Conservation (phyloP, 2,329 filamentous ascomycete genomes). For the Penicillium brevicompactum region DNA sequence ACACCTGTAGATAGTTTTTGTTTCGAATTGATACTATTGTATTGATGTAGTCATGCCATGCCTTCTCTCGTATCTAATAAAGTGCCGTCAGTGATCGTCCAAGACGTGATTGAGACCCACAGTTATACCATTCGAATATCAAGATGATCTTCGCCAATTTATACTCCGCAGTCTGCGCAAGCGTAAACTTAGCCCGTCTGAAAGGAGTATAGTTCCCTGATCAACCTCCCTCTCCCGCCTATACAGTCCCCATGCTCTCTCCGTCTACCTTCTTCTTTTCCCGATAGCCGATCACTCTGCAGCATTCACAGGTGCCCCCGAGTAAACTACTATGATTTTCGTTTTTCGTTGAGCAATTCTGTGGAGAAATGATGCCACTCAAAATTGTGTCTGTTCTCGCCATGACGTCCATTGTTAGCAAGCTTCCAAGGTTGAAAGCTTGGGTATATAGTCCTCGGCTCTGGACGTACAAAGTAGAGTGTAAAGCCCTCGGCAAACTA, state of each 20-base stretch:
- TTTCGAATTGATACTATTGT: not conserved
- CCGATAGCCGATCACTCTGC: not conserved
- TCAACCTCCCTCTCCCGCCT: not conserved
- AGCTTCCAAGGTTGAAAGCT: not conserved
- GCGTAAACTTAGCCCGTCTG: not conserved
- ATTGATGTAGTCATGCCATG: not conserved
- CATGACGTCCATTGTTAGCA: slow-evolving; percentile 3
- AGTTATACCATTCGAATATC: slow-evolving; percentile 1
- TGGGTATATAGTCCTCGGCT: slow-evolving; percentile 2
- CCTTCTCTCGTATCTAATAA: not conserved
- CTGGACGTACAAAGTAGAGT: not conserved
- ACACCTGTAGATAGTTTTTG: not conserved
- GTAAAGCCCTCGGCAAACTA: not conserved
- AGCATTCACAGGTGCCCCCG: not conserved
- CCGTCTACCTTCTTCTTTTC: not conserved
- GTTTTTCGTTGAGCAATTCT: slow-evolving; percentile 17
- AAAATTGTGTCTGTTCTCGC: not conserved
- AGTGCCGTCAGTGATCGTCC: not conserved
- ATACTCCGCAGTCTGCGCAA: not conserved
- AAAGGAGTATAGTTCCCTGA: not conserved
- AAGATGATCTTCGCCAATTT: not conserved
- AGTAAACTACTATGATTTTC: slow-evolving; percentile 11
- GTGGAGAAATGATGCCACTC: slow-evolving; percentile 24
- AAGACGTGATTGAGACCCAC: slow-evolving; percentile 24
- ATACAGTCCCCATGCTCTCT: not conserved